These are phyloP conservation scores for Eucalyptus cloeziana DNA, from an alignment of 345 rosid species.

Conservation along the genomic window DNA sequence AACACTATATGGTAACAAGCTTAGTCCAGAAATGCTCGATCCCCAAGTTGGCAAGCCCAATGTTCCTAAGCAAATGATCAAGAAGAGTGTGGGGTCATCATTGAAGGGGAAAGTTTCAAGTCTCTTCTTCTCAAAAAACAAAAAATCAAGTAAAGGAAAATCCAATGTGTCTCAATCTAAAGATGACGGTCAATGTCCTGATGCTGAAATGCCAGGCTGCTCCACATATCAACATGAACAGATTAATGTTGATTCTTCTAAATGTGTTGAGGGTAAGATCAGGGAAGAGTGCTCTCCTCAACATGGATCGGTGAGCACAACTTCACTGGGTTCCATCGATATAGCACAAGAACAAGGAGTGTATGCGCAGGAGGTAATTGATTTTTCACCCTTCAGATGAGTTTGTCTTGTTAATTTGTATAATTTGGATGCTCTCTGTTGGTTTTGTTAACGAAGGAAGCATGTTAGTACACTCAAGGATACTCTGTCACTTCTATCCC, in stretches of 20 bases:
- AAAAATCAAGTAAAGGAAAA: slow-evolving; percentile 53
- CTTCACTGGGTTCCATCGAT: background rate
- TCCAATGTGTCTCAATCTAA: slow-evolving; percentile 11
- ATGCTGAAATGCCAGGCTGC: slow-evolving; percentile 17
- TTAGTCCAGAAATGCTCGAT: slow-evolving; percentile 30
- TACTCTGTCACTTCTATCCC: background rate
- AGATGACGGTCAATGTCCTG: slow-evolving; percentile 16
- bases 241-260: background rate
- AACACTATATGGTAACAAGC: slow-evolving; percentile 21
- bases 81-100: slow-evolving; percentile 49
- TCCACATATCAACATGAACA: slow-evolving; percentile 15
- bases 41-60: slow-evolving; percentile 19
- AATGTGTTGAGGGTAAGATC: background rate
- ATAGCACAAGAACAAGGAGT: background rate
- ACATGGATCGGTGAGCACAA: background rate
- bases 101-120: slow-evolving; percentile 64
- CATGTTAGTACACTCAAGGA: background rate
- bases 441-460: background rate
- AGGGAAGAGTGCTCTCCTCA: background rate
- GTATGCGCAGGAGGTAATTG: background rate
- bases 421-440: background rate
- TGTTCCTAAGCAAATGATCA: slow-evolving; percentile 31
- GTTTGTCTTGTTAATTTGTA: background rate
- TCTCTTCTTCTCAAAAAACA: slow-evolving; percentile 67
- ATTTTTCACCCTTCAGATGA: background rate